Percentiles rank a stretch among this genome's conserved stretches.
Evolutionary conservation across 2,329 filamentous ascomycete genomes (phyloP).

Genomic region (Calonectria hawksworthii): DNA sequence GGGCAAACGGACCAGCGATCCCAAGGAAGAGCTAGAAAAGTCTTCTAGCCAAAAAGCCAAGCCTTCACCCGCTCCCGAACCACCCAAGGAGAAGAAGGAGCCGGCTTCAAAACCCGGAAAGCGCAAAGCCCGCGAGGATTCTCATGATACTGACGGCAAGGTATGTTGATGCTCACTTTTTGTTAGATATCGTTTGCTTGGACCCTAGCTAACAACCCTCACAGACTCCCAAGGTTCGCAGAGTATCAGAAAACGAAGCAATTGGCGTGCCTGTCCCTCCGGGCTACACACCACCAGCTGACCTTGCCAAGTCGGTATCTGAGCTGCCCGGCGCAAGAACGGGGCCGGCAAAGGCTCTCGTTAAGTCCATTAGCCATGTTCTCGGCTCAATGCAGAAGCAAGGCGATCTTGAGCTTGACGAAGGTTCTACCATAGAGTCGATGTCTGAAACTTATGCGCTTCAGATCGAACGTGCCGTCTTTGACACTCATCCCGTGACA

Average conservation of each 20-base stretch:
- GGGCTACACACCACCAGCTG: conserved; percentile 64
- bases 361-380: conserved; percentile 76
- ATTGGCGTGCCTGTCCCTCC: conserved; percentile 46
- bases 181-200: background rate
- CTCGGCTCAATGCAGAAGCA: conserved; percentile 78
- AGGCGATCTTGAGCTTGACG: conserved; percentile 72
- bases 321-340: conserved; percentile 75
- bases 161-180: conserved; percentile 51
- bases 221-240: conserved; percentile 63
- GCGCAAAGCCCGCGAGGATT: conserved; percentile 70
- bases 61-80: conserved; percentile 57
- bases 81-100: conserved; percentile 65
- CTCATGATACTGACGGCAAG: conserved; percentile 66
- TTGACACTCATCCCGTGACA: conserved; percentile 65
- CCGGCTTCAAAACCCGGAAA: conserved; percentile 61
- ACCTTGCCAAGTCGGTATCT: conserved; percentile 64
- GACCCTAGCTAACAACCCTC: conserved; percentile 19
- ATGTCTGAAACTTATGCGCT: conserved; percentile 80
- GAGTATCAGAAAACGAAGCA: conserved; percentile 65
- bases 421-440: conserved; percentile 73
- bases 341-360: conserved; percentile 77
- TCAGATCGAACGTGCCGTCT: conserved; percentile 82
- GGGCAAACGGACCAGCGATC: conserved; percentile 76
- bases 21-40: conserved; percentile 71
- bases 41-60: conserved; percentile 48